phyloP scores from a whole-genome alignment of 225 moss, liverwort and hornwort species.

The Pseudoscleropodium purum region DNA sequence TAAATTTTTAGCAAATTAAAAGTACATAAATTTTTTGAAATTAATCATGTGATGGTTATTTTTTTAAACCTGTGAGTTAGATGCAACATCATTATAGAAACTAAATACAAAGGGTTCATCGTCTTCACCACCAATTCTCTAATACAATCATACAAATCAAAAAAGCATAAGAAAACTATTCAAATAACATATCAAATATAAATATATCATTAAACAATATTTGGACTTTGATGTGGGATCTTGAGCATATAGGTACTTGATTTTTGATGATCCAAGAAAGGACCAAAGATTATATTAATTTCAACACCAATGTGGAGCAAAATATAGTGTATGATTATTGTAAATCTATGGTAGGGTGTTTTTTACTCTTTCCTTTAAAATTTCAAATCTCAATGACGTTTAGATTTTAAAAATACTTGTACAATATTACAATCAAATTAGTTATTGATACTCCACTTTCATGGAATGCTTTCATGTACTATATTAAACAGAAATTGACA shows the following conservation, averaged over 20 bases:
- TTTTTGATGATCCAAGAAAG: accelerated
- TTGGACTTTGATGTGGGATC: neutral
- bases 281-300: too few species aligned
- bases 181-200: neutral
- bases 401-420: neutral
- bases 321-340: neutral
- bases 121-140: slow-evolving; percentile 50
- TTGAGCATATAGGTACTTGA: neutral
- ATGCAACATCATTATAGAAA: slow-evolving; percentile 72
- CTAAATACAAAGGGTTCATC: slow-evolving; percentile 55
- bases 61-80: slow-evolving; percentile 43
- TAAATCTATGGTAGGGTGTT: too few species aligned
- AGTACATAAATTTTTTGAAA: neutral
- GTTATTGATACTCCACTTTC: neutral
- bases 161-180: neutral
- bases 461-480: too few species aligned
- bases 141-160: neutral
- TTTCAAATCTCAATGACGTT: neutral
- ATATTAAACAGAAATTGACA: too few species aligned
- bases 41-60: neutral
- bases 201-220: neutral
- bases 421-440: neutral
- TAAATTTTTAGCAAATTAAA: neutral
- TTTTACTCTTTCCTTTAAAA: too few species aligned
- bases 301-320: neutral